Evolutionary conservation across 1,284 basidiomycete genomes (phyloP), one percentile per base, ranked within the genome.

Genomic region (Coniferiporia weirii): DNA sequence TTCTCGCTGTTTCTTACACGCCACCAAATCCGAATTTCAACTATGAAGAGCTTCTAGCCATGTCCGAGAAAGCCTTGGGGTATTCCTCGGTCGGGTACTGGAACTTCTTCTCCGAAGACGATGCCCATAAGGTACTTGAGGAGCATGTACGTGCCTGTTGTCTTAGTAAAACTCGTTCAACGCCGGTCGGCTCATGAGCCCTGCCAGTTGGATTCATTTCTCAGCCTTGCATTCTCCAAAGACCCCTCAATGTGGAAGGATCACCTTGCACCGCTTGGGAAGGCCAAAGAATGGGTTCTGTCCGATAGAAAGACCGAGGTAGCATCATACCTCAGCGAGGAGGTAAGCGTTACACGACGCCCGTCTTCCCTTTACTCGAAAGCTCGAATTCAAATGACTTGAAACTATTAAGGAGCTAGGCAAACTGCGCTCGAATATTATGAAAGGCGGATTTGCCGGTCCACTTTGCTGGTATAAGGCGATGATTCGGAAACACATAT

Each of bases 401-500:
- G 57, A 56, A 61, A 53, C 60, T n/a, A 56, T 52, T n/a, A 63
- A 68, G 40, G 66, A 65, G 20, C 46, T 20, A 32, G 61, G 67
- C 12, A 54, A 52, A 10, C 63, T 73, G 36, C 58, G 66, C 27
- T 27, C 27, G 3, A 27, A 27, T 27, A 27, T 27, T 27, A 27
- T 27, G 27, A 57, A 67, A 38, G 64, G 67, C 6, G 72, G 74
- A 3, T 57, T 75, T 17, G 54, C 61, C 7, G 72, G 57, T 0
- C 68, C 74, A 12, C 54, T 70, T 12, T 65, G 65, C 52, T 77
- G 71, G 70, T 76, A 75, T 65, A 71, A 68, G 54, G 62, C 66
- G 12, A 51, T 68, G 48, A 64, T 61, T 6, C 19, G 51, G 9
- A 44, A 50, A 15, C 47, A 52, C 35, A 57, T 46, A 48, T 35